Conservation (phyloP, 2,329 filamentous ascomycete species). For the Epichloe brachyelytri region DNA sequence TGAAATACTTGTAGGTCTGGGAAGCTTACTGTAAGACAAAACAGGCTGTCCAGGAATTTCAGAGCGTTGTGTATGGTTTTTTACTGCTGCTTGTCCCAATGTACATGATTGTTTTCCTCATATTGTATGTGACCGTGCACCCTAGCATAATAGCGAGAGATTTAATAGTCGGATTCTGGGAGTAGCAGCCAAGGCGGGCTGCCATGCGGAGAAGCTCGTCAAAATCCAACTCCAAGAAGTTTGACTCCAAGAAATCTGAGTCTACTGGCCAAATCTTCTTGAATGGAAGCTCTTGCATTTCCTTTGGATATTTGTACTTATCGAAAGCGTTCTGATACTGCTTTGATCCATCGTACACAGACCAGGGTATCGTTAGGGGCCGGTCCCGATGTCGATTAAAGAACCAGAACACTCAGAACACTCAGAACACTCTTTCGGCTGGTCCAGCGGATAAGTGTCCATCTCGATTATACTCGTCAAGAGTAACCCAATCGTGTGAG, state of each 20-base stretch:
- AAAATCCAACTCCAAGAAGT: neutral
- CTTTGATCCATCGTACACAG: neutral
- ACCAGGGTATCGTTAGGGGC: neutral
- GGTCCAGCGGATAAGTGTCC: neutral
- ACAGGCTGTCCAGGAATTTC: constrained; percentile 9
- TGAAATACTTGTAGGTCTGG: neutral
- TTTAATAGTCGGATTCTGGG: neutral
- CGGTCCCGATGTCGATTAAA: neutral
- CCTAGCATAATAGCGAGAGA: neutral
- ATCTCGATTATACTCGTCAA: constrained; percentile 10
- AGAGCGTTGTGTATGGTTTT: constrained; percentile 7
- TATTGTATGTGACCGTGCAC: constrained; percentile 14
- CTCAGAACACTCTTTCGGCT: neutral
- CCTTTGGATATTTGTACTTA: neutral
- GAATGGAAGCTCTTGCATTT: neutral
- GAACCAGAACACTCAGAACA: neutral
- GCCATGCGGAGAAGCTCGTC: neutral
- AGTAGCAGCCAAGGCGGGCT: neutral
- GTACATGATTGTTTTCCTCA: constrained; percentile 15
- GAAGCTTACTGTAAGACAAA: constrained; percentile 6
- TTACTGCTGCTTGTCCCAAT: constrained; percentile 11
- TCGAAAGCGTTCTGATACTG: neutral
- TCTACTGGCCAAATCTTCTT: neutral
- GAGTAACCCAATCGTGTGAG: constrained; percentile 9
- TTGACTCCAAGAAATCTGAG: neutral